Conservation (phyloP, 169 alveolate species). For the Eimeria zaria region DNA sequence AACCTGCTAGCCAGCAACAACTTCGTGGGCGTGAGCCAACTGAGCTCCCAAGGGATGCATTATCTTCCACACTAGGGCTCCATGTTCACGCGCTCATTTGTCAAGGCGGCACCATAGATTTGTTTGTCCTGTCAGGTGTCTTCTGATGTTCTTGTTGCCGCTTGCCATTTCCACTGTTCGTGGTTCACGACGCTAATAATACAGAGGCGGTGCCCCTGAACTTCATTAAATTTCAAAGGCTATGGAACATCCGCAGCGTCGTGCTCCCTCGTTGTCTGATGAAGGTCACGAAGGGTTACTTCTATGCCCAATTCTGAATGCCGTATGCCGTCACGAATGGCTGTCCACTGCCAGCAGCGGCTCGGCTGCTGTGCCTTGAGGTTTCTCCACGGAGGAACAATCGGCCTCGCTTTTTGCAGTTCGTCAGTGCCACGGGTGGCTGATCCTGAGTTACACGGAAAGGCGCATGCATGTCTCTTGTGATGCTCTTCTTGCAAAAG, state of each 20-base stretch:
- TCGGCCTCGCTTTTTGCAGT: background rate
- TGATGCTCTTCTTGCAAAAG: background rate
- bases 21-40: no score
- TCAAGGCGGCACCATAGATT: background rate
- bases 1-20: background rate
- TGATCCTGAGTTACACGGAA: background rate
- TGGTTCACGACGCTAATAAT: background rate
- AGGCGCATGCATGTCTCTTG: background rate
- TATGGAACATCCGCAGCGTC: background rate
- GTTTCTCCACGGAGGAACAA: constrained; percentile 32
- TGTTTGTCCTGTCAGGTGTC: background rate
- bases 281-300: constrained; percentile 40
- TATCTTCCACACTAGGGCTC: no score
- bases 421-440: background rate
- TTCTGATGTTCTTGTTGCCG: background rate
- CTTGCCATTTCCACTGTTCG: background rate
- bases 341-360: constrained; percentile 36
- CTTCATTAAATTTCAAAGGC: background rate
- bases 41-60: background rate
- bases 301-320: constrained; percentile 10
- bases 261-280: background rate
- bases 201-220: background rate
- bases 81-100: background rate
- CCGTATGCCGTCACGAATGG: constrained; percentile 39
- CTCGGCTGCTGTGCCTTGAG: constrained; percentile 18